phyloP scores from a whole-genome alignment of 768 basidiomycete genomes.

The Mycena kentingensis region DNA sequence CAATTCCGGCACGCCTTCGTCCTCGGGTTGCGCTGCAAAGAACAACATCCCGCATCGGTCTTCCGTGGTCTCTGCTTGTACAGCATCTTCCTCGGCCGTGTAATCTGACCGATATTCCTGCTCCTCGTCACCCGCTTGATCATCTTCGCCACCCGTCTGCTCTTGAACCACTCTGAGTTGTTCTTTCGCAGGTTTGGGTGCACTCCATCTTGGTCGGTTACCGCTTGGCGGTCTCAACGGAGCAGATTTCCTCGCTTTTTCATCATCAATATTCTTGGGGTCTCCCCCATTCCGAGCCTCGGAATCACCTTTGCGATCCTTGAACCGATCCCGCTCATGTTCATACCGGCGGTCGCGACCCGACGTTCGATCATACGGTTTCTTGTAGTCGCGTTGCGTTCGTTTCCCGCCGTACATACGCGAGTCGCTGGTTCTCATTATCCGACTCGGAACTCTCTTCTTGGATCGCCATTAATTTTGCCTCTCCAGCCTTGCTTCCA shows the following conservation, averaged over 20 bases:
- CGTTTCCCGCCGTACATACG: not conserved
- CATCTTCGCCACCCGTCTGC: not conserved
- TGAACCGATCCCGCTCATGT: too few species aligned
- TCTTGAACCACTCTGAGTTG: not conserved
- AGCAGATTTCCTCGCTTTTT: too few species aligned
- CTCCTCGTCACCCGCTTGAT: not conserved
- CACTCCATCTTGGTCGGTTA: not conserved
- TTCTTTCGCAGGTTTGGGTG: too few species aligned
- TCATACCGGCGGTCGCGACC: too few species aligned
- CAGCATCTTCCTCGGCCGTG: not conserved
- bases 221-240: not conserved
- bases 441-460: not conserved
- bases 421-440: not conserved
- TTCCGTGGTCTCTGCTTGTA: not conserved
- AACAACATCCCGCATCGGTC: not conserved
- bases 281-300: not conserved
- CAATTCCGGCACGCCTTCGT: not conserved
- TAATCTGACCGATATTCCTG: not conserved
- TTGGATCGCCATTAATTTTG: not conserved
- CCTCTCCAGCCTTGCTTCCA: not conserved
- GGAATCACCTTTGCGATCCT: too few species aligned
- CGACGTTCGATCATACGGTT: not conserved
- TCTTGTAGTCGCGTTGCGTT: not conserved
- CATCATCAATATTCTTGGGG: not conserved
- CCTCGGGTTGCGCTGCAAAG: too few species aligned